phyloP scores from a whole-genome alignment of 257 asterid genomes.

The Gentiana macrophylla region DNA sequence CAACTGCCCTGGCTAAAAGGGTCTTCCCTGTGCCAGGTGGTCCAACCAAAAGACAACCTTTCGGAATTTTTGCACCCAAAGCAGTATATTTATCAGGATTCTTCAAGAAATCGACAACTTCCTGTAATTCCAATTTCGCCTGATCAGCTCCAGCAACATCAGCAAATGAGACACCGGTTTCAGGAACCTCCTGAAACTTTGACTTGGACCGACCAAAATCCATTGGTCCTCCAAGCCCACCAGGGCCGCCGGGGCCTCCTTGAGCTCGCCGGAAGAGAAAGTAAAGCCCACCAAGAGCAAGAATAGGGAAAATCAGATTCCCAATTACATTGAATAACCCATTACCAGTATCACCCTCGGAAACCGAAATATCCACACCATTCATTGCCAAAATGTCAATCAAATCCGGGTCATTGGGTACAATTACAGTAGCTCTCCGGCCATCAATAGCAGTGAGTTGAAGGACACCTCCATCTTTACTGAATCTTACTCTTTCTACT shows the following conservation, averaged over 20 bases:
- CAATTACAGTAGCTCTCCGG: conserved; percentile 67
- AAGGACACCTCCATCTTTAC: conserved; percentile 77
- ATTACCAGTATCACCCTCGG: conserved; percentile 86
- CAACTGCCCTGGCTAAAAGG: conserved; percentile 90
- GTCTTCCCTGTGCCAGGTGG: conserved; percentile 99
- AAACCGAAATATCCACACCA: conserved; percentile 89
- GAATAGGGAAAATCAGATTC: conserved; percentile 59
- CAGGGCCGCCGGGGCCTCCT: conserved; percentile 98
- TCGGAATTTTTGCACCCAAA: conserved; percentile 88
- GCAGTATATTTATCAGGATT: conserved; percentile 98
- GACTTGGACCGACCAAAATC: conserved; percentile 95
- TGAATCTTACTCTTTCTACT: conserved; percentile 88
- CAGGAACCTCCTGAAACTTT: conserved; percentile 96
- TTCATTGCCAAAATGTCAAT: conserved; percentile 91
- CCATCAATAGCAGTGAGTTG: conserved; percentile 95
- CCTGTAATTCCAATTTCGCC: conserved; percentile 92
- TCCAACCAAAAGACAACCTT: conserved; percentile 91
- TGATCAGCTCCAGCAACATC: conserved; percentile 99
- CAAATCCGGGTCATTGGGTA: conserved; percentile 91
- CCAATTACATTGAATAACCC: conserved; percentile 76
- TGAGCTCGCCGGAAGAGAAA: conserved; percentile 73
- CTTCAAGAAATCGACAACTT: conserved; percentile 91
- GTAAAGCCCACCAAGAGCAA: conserved; percentile 85
- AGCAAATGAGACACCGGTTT: conserved; percentile 82
- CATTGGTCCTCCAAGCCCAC: conserved; percentile 97